Evolutionary conservation across 306 rosid species (phyloP).

Genomic region (Lotus japonicus): DNA sequence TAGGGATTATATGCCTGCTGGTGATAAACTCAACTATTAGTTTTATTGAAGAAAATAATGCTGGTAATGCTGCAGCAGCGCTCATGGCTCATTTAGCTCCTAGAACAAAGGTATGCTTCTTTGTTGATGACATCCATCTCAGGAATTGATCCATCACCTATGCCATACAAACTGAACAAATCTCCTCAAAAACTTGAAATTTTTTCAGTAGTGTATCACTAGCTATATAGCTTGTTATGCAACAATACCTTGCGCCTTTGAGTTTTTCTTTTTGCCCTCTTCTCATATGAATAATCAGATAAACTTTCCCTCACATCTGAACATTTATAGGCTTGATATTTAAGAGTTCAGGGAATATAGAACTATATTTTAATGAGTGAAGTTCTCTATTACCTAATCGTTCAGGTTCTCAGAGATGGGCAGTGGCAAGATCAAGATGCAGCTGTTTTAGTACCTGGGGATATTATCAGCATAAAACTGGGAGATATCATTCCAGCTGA

Average conservation of each 20-base stretch:
- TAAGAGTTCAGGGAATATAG: background rate
- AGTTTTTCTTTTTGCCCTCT: background rate
- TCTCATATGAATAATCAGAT: background rate
- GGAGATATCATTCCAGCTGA: slow-evolving; percentile 91
- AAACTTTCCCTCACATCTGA: background rate
- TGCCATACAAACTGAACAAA: background rate
- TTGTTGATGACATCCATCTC: background rate
- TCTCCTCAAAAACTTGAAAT: background rate
- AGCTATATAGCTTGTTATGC: background rate
- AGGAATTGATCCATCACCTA: background rate
- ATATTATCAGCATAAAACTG: slow-evolving; percentile 74
- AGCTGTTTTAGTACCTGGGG: slow-evolving; percentile 75
- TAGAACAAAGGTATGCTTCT: slow-evolving; percentile 49
- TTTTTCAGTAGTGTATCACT: background rate
- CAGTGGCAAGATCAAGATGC: slow-evolving; percentile 90
- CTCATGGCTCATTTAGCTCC: slow-evolving; percentile 87
- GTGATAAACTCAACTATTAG: slow-evolving; percentile 80
- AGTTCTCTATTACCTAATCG: background rate
- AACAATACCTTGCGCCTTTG: background rate
- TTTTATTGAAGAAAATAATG: slow-evolving; percentile 85
- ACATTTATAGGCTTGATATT: background rate
- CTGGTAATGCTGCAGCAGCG: slow-evolving; percentile 84
- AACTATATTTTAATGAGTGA: background rate
- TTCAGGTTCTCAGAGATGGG: slow-evolving; percentile 80
- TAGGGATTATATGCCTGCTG: slow-evolving; percentile 67